Base-by-base conservation (phyloP, 2,329 filamentous ascomycete genomes). In the Ophioceras dolichostomum region DNA sequence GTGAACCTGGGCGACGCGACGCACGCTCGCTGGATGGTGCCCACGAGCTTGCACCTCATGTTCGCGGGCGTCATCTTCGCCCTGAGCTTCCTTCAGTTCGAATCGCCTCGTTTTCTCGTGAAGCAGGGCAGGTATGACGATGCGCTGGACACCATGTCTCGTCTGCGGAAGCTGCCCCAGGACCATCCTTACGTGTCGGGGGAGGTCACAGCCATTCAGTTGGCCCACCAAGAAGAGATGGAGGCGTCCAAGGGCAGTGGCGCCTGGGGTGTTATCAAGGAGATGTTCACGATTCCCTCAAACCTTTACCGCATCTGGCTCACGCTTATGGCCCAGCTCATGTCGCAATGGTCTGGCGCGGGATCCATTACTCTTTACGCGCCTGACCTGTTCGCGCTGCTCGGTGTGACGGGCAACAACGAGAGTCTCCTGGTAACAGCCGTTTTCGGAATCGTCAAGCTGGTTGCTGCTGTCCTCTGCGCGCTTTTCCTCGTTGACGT, bases 401-500 rank as follows among this genome's bases (percentile, higher is more conserved):
- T 87, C 28, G 82, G 82, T 4, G 73, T 80, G 31, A 72, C 67
- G 1, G 81, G 81, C 4, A 65, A 67, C 26, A 68, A 76, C 27
- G 76, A 85, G 55, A 75, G 75, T 39, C 69, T 86, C 0, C 73
- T 85, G 26, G 72, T 82, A 12, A 86, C 79, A 0, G 80, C 73
- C 3, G 73, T 88, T 36, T 85, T 86, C 38, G 82, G 82, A 27
- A 70, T 85, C 34, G 66, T 85, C 45, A 87, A 87, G 50, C 70
- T 86, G 38, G 52, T 72, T 4, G 68, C 77, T 0, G 73, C 79
- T 7, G 52, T 86, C 19, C 45, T 72, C 27, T 86, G 80, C 51
- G 80, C 81, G 0, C 65, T 86, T 38, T 83, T 86, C 68, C 68
- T 87, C 10, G 80, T 87, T 45, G 82, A 87, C 47, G 75, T 79